These are phyloP conservation scores for Arthrobotrys conoides DNA, from an alignment of 2,329 filamentous ascomycete genomes.

Conservation along the genomic window DNA sequence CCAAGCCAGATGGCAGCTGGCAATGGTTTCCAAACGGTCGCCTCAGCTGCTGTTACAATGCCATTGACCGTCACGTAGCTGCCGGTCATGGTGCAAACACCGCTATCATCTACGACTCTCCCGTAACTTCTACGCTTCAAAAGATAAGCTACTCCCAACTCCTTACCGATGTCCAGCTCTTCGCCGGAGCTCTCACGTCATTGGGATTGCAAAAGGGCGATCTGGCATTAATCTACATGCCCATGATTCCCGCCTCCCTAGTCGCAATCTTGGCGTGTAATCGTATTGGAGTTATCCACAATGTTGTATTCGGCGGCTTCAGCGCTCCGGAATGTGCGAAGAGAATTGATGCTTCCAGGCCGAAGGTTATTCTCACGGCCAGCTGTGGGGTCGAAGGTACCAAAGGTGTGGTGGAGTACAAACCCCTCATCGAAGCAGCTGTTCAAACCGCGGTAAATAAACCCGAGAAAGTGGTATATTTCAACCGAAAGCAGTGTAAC, in stretches of 20 bases:
- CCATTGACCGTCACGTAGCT: slow-evolving; percentile 87
- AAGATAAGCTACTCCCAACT: slow-evolving; percentile 82
- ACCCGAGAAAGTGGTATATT: slow-evolving; percentile 82
- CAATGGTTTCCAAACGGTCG: slow-evolving; percentile 91
- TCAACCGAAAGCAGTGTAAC: slow-evolving; percentile 83
- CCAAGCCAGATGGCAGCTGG: slow-evolving; percentile 77
- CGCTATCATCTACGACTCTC: slow-evolving; percentile 89
- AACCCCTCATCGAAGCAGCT: slow-evolving; percentile 81
- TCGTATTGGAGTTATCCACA: slow-evolving; percentile 87
- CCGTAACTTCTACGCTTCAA: slow-evolving; percentile 81
- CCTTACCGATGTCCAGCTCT: slow-evolving; percentile 82
- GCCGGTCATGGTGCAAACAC: slow-evolving; percentile 80
- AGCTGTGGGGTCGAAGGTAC: slow-evolving; percentile 91
- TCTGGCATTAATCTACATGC: slow-evolving; percentile 94
- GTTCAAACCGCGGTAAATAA: slow-evolving; percentile 74
- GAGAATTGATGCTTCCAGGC: slow-evolving; percentile 85
- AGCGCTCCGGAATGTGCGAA: slow-evolving; percentile 85
- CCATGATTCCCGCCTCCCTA: slow-evolving; percentile 92
- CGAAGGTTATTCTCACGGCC: slow-evolving; percentile 84
- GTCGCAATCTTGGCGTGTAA: slow-evolving; percentile 86
- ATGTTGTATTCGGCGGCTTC: slow-evolving; percentile 94
- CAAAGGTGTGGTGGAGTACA: slow-evolving; percentile 77
- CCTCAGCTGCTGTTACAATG: slow-evolving; percentile 93
- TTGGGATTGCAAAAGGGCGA: slow-evolving; percentile 86
- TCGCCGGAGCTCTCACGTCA: slow-evolving; percentile 85